A percentile compares a stretch with the other conserved stretches of the same genome.
phyloP scores from a whole-genome alignment of 2,329 filamentous ascomycete genomes.

The Nigrospora oryzae region DNA sequence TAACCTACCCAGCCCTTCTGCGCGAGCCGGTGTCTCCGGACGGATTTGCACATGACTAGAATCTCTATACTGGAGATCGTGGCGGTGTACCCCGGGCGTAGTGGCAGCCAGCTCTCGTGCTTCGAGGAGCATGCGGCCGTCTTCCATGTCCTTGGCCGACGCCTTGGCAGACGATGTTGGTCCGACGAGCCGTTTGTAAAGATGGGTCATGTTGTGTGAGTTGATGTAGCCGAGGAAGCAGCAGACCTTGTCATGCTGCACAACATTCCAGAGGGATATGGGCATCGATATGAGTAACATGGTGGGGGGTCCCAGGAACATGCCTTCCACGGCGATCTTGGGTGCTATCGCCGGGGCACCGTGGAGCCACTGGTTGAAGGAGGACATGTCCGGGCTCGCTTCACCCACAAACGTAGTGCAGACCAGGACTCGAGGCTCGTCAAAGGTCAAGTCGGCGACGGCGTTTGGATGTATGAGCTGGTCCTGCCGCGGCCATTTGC shows the following conservation, averaged over 20 bases:
- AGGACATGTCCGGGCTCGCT: constrained; percentile 56
- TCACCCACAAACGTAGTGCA: constrained; percentile 61
- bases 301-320: constrained; percentile 59
- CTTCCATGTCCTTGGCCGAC: constrained; percentile 45
- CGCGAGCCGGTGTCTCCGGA: constrained; percentile 20
- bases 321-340: constrained; percentile 56
- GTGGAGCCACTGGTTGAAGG: constrained; percentile 58
- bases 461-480: constrained; percentile 36
- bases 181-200: constrained; percentile 51
- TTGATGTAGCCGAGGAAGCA: constrained; percentile 57
- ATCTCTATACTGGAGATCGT: constrained; percentile 10
- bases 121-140: constrained; percentile 48
- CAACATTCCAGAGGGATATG: constrained; percentile 52
- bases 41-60: constrained; percentile 11
- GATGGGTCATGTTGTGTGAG: constrained; percentile 58
- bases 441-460: constrained; percentile 48
- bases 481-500: constrained; percentile 24
- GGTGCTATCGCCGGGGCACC: constrained; percentile 46
- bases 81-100: constrained; percentile 21
- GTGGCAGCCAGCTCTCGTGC: constrained; percentile 36
- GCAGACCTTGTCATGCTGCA: constrained; percentile 59
- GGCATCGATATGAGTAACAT: constrained; percentile 61
- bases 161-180: constrained; percentile 32
- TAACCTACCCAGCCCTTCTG: constrained; percentile 12
- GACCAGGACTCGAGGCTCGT: constrained; percentile 54